phyloP scores from a whole-genome alignment of 2,329 filamentous ascomycete genomes.

The Sporothrix globosa region DNA sequence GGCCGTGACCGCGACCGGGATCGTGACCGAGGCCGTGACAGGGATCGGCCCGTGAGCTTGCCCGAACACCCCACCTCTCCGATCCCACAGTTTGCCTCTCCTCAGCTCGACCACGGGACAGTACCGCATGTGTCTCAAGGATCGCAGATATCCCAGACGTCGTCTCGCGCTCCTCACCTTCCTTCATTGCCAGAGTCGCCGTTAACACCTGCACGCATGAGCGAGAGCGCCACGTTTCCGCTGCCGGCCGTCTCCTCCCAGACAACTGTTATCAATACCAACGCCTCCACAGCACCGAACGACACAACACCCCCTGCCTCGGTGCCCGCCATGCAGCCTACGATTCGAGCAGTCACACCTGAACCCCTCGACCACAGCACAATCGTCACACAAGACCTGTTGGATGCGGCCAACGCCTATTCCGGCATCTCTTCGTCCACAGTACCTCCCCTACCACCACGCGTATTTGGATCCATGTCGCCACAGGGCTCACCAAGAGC shows the following conservation, averaged over 20 bases:
- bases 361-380: slow-evolving; percentile 51
- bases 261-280: slow-evolving; percentile 4
- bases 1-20: slow-evolving; percentile 36
- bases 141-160: neutral
- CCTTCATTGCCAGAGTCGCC: slow-evolving; percentile 40
- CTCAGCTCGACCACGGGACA: slow-evolving; percentile 35
- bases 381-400: slow-evolving; percentile 37
- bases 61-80: slow-evolving; percentile 24
- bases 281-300: neutral
- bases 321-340: slow-evolving; percentile 43
- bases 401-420: slow-evolving; percentile 36
- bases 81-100: slow-evolving; percentile 30
- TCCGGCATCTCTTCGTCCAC: slow-evolving; percentile 31
- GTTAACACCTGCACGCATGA: slow-evolving; percentile 35
- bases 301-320: slow-evolving; percentile 15
- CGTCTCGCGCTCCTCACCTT: slow-evolving; percentile 30
- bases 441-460: slow-evolving; percentile 38
- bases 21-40: slow-evolving; percentile 31
- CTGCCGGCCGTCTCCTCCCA: slow-evolving; percentile 39
- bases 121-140: slow-evolving; percentile 4
- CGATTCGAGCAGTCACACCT: slow-evolving; percentile 68
- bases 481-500: slow-evolving; percentile 54
- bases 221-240: slow-evolving; percentile 35
- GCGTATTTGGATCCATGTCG: slow-evolving; percentile 45
- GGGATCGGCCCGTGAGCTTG: slow-evolving; percentile 29